Evolutionary conservation across 2,329 filamentous ascomycete species (phyloP).

Genomic region (Aureobasidium sp.): DNA sequence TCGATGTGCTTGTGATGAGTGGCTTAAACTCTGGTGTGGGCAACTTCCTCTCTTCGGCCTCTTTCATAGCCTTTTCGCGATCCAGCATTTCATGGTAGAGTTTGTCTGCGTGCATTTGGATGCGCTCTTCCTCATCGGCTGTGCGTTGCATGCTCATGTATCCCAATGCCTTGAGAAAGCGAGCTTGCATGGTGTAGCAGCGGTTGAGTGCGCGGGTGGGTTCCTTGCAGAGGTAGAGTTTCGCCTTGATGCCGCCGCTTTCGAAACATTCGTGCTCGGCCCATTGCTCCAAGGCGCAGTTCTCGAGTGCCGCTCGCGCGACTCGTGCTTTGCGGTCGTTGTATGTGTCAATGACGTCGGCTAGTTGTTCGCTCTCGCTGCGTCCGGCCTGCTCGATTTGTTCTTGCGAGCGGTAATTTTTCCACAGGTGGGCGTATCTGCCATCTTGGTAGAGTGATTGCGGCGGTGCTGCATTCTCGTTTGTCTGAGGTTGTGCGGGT

Average conservation of each 20-base stretch:
- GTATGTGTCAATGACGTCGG: slow-evolving; percentile 72
- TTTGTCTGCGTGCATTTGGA: slow-evolving; percentile 92
- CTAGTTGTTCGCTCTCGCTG: slow-evolving; percentile 70
- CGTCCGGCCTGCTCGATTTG: slow-evolving; percentile 62
- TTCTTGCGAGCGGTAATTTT: slow-evolving; percentile 68
- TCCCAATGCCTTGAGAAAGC: slow-evolving; percentile 83
- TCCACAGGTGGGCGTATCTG: slow-evolving; percentile 83
- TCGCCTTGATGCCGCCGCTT: slow-evolving; percentile 57
- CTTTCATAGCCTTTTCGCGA: slow-evolving; percentile 68
- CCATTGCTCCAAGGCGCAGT: slow-evolving; percentile 81
- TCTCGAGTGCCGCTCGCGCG: slow-evolving; percentile 77
- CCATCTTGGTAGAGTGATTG: slow-evolving; percentile 60
- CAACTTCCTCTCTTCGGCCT: slow-evolving; percentile 52
- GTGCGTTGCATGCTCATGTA: slow-evolving; percentile 65
- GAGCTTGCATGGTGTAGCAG: slow-evolving; percentile 84
- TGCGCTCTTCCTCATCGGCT: slow-evolving; percentile 63
- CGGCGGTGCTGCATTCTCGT: slow-evolving; percentile 30
- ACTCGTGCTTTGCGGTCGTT: slow-evolving; percentile 74
- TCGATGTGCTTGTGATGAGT: slow-evolving; percentile 34
- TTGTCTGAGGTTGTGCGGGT: slow-evolving; percentile 19
- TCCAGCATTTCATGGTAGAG: slow-evolving; percentile 80
- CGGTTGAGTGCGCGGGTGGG: slow-evolving; percentile 72
- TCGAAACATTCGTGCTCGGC: slow-evolving; percentile 77
- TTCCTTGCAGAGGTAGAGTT: slow-evolving; percentile 70
- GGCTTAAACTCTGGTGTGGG: slow-evolving; percentile 52